Percentiles rank a stretch among this genome's conserved stretches.
These are phyloP conservation scores for Vishniacozyma victoriae DNA, from an alignment of 768 basidiomycete species.

Conservation along the genomic window DNA sequence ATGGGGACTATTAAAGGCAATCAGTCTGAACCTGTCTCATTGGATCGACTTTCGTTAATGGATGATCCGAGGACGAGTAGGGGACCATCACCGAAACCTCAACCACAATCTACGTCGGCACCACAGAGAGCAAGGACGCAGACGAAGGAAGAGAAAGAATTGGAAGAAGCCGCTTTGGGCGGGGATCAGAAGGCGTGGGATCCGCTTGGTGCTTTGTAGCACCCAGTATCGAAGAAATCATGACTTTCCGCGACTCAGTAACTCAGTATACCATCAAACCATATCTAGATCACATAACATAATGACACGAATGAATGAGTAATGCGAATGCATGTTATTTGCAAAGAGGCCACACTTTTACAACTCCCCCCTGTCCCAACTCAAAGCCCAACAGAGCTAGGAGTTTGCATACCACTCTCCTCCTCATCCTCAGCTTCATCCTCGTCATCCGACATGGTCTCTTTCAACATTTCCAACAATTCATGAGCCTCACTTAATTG, in stretches of 20 bases:
- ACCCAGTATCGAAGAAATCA: too few species aligned
- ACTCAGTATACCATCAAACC: too few species aligned
- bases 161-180: constrained; percentile 31
- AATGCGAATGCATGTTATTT: not conserved
- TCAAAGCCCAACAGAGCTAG: not conserved
- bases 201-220: constrained; percentile 39
- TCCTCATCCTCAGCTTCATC: constrained; percentile 26
- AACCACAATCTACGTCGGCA: too few species aligned
- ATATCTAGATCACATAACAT: not conserved
- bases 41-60: too few species aligned
- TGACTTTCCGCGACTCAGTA: too few species aligned
- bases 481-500: constrained; percentile 96
- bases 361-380: not conserved
- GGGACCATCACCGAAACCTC: too few species aligned
- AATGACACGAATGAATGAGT: not conserved
- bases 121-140: too few species aligned
- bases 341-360: not conserved
- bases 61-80: too few species aligned
- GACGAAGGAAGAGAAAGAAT: too few species aligned
- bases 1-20: too few species aligned
- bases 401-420: not conserved
- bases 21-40: too few species aligned
- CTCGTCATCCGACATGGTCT: constrained; percentile 49
- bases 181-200: constrained; percentile 41
- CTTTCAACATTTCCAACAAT: constrained; percentile 74